A percentile compares a stretch with the other conserved stretches of the same genome.
These are phyloP conservation scores for Pythium guiyangense DNA, from an alignment of 352 stramenopile species.

Conservation along the genomic window DNA sequence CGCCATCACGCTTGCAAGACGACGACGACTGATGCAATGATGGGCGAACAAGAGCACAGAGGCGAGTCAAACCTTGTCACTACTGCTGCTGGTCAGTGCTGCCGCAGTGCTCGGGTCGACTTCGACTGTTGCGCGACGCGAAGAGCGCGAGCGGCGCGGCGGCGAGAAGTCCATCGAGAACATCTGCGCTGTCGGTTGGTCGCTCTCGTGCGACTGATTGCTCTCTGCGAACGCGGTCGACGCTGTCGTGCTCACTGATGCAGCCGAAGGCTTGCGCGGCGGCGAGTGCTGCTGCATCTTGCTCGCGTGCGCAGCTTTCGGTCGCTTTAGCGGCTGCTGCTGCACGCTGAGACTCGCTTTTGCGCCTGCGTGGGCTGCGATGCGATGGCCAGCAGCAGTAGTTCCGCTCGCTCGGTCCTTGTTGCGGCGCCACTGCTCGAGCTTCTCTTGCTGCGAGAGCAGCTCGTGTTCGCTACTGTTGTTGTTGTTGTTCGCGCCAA, in stretches of 20 bases:
- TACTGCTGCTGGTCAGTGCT: not conserved
- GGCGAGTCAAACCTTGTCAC: constrained; percentile 15
- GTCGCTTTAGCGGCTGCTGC: constrained; percentile 10
- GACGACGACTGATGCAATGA: too few relatives aligned
- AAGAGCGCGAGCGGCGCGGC: constrained; percentile 16
- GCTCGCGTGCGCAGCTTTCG: constrained; percentile 19
- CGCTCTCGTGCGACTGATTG: constrained; percentile 16
- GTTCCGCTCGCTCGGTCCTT: constrained; percentile 1
- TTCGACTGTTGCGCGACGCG: constrained; percentile 14
- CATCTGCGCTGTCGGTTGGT: constrained; percentile 2
- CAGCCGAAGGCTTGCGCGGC: not conserved
- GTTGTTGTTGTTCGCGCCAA: constrained; percentile 13
- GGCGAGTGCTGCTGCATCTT: constrained; percentile 16
- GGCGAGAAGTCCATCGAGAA: constrained; percentile 15
- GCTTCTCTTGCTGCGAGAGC: constrained; percentile 18
- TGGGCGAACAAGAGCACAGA: too few relatives aligned
- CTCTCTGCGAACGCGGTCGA: not conserved
- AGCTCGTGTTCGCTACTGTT: not conserved
- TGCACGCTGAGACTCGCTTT: constrained; percentile 1
- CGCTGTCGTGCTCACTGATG: not conserved
- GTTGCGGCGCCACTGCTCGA: constrained; percentile 18
- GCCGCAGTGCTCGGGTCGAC: constrained; percentile 3
- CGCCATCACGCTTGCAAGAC: not conserved
- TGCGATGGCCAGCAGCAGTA: constrained; percentile 1
- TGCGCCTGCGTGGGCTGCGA: not conserved